Evolutionary conservation across 768 basidiomycete species (phyloP), one percentile per base, ranked within the genome.

Genomic region (Termitomyces bulborhizus): DNA sequence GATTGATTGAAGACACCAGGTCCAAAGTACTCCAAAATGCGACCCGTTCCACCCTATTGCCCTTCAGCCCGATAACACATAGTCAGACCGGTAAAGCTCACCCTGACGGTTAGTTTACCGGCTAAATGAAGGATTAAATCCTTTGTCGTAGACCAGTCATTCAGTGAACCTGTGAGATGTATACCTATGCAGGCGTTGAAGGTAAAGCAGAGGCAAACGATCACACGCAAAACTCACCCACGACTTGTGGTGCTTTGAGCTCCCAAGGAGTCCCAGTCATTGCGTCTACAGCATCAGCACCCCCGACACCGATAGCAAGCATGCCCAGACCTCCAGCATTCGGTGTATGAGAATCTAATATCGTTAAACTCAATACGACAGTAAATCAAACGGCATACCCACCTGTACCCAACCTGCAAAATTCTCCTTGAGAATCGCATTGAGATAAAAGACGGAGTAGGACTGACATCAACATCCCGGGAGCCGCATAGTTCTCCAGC

Each of bases 201-300:
- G 43, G 31, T 39, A 29, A 6, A 40, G 39, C 16, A 50, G 37
- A 26, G 6, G 11, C 6, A 26, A 50, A 13, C n/a, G 12, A 18
- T 50, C 18, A 29, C 16, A 16, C 27, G 9, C 27, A 45, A 51
- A 44, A 62, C 82, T 64, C 59, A 89, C 90, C 91, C 48, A 89
- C 78, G 29, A 97, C 78, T 58, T 86, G 78, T 11, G 93, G 93
- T 18, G 92, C 92, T 70, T 96, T 97, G 50, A 98, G 74, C 70
- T 98, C 96, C 97, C 97, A 99, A 42, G 96, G 94, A 11, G 94
- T 98, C 48, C 90, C 93, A 3, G 95, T 98, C 85, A 99, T 88
- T 8, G 94, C 96, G 69, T 99, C 97, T 18, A 98, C 95, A 24
- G 93, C 93, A 66, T 99, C 97, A 34, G 96, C 97, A 53, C 97